Conservation (phyloP, 306 rosid species). For the Morella rubra region DNA sequence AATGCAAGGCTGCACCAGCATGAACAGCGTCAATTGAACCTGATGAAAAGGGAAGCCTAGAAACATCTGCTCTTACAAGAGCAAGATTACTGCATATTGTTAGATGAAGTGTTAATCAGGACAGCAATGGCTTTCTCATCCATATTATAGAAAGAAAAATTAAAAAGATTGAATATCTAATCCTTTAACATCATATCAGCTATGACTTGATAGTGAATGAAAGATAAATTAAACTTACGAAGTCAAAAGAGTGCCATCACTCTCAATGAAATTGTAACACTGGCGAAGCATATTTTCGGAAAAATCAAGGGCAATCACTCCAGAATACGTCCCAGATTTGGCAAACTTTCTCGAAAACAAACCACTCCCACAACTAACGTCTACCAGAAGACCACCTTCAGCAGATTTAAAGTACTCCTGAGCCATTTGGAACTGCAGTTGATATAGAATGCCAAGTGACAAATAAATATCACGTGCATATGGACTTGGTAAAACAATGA, state of each 20-base stretch:
- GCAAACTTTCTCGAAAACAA: conserved; percentile 86
- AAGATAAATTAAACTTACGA: conserved; percentile 36
- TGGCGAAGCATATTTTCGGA: conserved; percentile 96
- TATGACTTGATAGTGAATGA: conserved; percentile 9
- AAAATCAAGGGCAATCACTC: conserved; percentile 81
- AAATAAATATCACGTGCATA: neutral
- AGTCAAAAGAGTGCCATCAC: conserved; percentile 54
- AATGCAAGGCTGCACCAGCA: conserved; percentile 95
- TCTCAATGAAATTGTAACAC: conserved; percentile 76
- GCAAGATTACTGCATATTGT: conserved; percentile 78
- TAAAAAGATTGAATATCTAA: neutral
- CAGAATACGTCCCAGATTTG: conserved; percentile 65
- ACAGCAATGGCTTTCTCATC: neutral
- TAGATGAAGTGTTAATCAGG: conserved; percentile 30
- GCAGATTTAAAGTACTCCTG: conserved; percentile 74
- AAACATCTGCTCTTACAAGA: conserved; percentile 93
- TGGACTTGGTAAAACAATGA: neutral
- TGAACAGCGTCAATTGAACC: conserved; percentile 92
- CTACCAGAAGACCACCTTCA: conserved; percentile 77
- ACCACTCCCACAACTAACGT: conserved; percentile 94
- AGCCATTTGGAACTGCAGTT: conserved; percentile 80
- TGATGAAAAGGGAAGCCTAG: conserved; percentile 87
- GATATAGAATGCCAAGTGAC: conserved; percentile 8
- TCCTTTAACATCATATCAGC: conserved; percentile 3
- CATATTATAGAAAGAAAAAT: neutral